Percentiles rank a stretch among this genome's conserved stretches.
Conservation (phyloP, 1,139 yeast genomes). For the Saccharomyces hybrid region DNA sequence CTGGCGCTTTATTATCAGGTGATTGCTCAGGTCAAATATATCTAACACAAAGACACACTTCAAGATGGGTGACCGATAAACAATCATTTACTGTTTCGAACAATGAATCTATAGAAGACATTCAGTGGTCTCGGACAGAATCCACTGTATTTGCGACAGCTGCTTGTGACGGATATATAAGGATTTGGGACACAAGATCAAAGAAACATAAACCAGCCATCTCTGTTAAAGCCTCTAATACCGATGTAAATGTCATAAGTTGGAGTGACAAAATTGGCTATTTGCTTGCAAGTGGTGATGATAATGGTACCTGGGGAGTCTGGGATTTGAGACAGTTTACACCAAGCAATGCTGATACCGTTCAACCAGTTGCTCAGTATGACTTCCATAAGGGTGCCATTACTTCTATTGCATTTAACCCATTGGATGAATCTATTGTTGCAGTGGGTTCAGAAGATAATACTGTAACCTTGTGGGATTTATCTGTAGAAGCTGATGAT, state of each 20-base stretch:
- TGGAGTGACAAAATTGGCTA: conserved; percentile 89
- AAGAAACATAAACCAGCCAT: conserved; percentile 87
- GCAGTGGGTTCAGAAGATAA: conserved; percentile 96
- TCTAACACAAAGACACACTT: conserved; percentile 66
- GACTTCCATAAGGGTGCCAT: conserved; percentile 91
- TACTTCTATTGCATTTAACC: conserved; percentile 90
- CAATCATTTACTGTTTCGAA: conserved; percentile 69
- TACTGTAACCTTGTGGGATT: conserved; percentile 94
- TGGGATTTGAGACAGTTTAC: conserved; percentile 93
- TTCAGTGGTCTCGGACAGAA: conserved; percentile 94
- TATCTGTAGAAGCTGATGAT: conserved; percentile 94
- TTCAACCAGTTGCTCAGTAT: conserved; percentile 82
- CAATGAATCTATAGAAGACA: conserved; percentile 72
- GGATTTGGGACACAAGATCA: conserved; percentile 96
- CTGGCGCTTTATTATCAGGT: conserved; percentile 83
- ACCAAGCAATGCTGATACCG: conserved; percentile 41
- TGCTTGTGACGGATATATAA: conserved; percentile 83
- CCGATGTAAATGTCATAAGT: conserved; percentile 90
- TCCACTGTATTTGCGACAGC: conserved; percentile 88
- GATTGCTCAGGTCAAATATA: conserved; percentile 80
- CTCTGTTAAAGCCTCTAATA: conserved; percentile 69
- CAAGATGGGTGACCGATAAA: conserved; percentile 82
- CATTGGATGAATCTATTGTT: conserved; percentile 87
- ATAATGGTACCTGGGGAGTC: conserved; percentile 94
- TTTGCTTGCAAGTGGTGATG: conserved; percentile 90